Base-by-base conservation (phyloP, 129 eudicot genomes). In the Cynara cardunculus region DNA sequence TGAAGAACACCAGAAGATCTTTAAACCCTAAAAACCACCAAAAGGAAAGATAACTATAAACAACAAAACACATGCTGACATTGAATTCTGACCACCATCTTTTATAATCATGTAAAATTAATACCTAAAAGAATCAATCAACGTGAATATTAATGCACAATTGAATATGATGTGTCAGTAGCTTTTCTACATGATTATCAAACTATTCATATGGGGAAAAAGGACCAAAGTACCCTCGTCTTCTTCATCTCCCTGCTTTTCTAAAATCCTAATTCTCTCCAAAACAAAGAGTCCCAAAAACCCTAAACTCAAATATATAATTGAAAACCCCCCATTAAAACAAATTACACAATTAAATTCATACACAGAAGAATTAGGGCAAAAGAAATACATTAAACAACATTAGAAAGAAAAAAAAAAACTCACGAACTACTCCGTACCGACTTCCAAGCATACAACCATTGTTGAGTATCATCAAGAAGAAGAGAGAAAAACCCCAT, bases 221-320 rank as follows among this genome's bases (percentile, higher is more conserved):
- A 85, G 34, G 90, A 90, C 98, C 83, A 84, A 25, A 25, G 28
- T 89, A 86, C 90, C 98, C 94, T 85, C 84, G 24, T 74, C 86
- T 83, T 77, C 87, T 34, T 12, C 78, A 62, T 72, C 69, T 16
- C 80, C 18, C 80, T 72, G 74, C 64, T 28, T 69, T 68, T 80
- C 82, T 27, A 9, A 84, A 82, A 76, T 73, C 87, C 82, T 72
- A 79, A 62, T 10, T 53, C 25, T 64, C 67, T 28, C 0, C 18
- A 18, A 77, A 67, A 46, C 61, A 28, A 46, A 62, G 59, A 77
- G n/a, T 7, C 82, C 78, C 64, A 12, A 77, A 78, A 74, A 39
- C 69, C 19, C 26, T 46, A 70, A 35, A 28, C 25, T 74, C 26
- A 77, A 5, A 68, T 19, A 72, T 1, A 12, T n/a, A 66, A 26